Percentiles rank a stretch among this genome's conserved stretches.
phyloP scores from a whole-genome alignment of 2,329 filamentous ascomycete genomes.

The Pseudogymnoascus pannorum region DNA sequence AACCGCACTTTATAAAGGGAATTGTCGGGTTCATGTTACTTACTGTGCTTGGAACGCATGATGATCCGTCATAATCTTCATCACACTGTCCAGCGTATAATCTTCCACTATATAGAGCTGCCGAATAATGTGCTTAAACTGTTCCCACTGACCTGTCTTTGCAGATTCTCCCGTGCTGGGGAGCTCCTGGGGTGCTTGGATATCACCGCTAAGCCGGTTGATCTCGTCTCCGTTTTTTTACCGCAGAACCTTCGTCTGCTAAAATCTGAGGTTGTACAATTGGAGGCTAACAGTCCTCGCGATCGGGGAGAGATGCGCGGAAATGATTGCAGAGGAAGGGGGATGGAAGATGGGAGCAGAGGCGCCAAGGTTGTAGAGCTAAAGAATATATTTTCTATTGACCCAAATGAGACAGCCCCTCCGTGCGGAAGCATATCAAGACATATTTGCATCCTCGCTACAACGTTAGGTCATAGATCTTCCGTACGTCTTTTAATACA shows the following conservation, averaged over 20 bases:
- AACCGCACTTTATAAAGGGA: neutral
- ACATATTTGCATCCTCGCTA: constrained; percentile 10
- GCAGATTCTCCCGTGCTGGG: neutral
- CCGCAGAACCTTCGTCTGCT: neutral
- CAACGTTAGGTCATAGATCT: constrained; percentile 50
- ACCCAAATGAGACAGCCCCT: no score
- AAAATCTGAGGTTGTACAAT: neutral
- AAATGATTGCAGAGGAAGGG: constrained; percentile 70
- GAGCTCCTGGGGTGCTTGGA: neutral
- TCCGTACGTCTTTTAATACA: constrained; percentile 50
- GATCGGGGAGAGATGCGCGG: constrained; percentile 75
- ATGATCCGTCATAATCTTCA: neutral
- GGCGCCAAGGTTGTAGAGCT: constrained; percentile 23
- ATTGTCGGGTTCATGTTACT: neutral
- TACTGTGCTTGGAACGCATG: neutral
- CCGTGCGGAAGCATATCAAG: no score
- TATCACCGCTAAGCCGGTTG: neutral
- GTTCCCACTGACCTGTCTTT: neutral
- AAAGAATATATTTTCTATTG: no score
- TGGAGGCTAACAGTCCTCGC: constrained; percentile 67
- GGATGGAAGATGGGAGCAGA: constrained; percentile 43
- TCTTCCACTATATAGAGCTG: neutral
- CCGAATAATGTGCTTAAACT: neutral
- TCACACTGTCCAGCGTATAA: neutral
- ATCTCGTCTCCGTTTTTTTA: neutral